A percentile compares a stretch with the other conserved stretches of the same genome.
Evolutionary conservation across 768 basidiomycete genomes (phyloP).

Genomic region (Fistulinella prunicolor): DNA sequence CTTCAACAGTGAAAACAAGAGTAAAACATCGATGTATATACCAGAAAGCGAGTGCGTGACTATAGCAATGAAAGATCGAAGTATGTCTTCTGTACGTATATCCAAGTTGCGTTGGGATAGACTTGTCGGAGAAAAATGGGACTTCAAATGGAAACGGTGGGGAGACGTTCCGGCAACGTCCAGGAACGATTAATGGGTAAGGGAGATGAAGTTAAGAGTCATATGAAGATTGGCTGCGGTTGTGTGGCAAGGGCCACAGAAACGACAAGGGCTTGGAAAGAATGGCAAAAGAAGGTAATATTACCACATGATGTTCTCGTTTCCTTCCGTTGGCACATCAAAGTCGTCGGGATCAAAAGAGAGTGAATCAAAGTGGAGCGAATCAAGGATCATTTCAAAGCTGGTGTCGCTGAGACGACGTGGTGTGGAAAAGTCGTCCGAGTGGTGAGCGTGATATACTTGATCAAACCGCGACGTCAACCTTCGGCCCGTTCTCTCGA

Average conservation of each 20-base stretch:
- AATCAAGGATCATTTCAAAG: conserved; percentile 68
- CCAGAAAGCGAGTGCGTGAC: conserved; percentile 11
- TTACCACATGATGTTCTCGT: conserved; percentile 10
- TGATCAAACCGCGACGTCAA: conserved; percentile 4
- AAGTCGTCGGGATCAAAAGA: conserved; percentile 66
- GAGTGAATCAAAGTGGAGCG: conserved; percentile 68
- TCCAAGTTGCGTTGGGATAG: too few species aligned
- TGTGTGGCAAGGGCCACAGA: neutral
- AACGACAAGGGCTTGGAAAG: neutral
- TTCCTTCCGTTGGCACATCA: conserved; percentile 24
- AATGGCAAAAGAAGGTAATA: neutral
- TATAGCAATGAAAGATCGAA: conserved; percentile 8
- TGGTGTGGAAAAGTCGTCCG: conserved; percentile 1
- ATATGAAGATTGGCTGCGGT: neutral
- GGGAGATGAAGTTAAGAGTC: conserved; percentile 5
- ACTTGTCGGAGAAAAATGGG: neutral
- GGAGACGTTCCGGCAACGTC: conserved; percentile 1
- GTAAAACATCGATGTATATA: conserved; percentile 12
- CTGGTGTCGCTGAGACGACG: conserved; percentile 38
- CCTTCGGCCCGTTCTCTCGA: conserved; percentile 20
- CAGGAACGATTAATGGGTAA: neutral
- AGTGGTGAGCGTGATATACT: neutral
- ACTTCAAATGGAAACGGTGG: neutral
- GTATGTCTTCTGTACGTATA: conserved; percentile 9
- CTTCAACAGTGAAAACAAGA: conserved; percentile 12